Percentiles rank a stretch among this genome's conserved stretches.
Evolutionary conservation across 2,329 filamentous ascomycete genomes (phyloP).

Genomic region (Trichophyton benhamiae): DNA sequence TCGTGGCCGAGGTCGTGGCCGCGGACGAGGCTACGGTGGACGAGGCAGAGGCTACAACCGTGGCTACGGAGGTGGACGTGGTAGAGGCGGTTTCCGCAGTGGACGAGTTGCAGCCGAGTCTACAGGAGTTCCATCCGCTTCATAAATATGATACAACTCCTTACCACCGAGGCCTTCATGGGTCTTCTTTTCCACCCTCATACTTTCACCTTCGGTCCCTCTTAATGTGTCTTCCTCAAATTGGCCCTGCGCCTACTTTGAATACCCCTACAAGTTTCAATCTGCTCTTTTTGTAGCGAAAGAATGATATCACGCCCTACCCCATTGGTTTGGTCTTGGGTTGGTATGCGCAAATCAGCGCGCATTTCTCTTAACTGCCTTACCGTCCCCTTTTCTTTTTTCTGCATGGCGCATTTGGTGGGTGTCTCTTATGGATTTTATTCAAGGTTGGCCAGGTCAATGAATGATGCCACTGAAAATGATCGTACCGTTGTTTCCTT

Average conservation of each 20-base stretch:
- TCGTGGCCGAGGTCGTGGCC: slow-evolving; percentile 65
- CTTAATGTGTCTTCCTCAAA: not conserved
- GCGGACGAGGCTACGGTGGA: slow-evolving; percentile 45
- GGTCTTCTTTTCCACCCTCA: not conserved
- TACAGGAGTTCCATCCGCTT: slow-evolving; percentile 25
- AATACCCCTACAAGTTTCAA: not conserved
- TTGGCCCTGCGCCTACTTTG: not conserved
- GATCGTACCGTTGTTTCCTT: slow-evolving; percentile 4
- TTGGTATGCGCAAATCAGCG: not conserved
- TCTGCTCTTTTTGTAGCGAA: slow-evolving; percentile 3
- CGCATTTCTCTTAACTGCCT: slow-evolving; percentile 1
- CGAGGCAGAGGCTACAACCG: slow-evolving; percentile 38
- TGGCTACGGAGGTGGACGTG: slow-evolving; percentile 34
- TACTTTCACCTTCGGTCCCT: not conserved
- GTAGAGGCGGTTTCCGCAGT: slow-evolving; percentile 35
- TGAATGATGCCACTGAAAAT: slow-evolving; percentile 2
- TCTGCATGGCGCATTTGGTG: slow-evolving; percentile 5
- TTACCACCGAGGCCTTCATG: not conserved
- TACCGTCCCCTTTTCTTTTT: not conserved
- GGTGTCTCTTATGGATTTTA: slow-evolving; percentile 5
- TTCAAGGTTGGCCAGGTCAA: slow-evolving; percentile 1
- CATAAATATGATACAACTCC: not conserved
- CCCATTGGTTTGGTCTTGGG: slow-evolving; percentile 3
- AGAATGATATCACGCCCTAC: not conserved
- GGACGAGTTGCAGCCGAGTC: slow-evolving; percentile 26